phyloP scores from a whole-genome alignment of 1,284 basidiomycete genomes.

The Ganoderma meredithae region DNA sequence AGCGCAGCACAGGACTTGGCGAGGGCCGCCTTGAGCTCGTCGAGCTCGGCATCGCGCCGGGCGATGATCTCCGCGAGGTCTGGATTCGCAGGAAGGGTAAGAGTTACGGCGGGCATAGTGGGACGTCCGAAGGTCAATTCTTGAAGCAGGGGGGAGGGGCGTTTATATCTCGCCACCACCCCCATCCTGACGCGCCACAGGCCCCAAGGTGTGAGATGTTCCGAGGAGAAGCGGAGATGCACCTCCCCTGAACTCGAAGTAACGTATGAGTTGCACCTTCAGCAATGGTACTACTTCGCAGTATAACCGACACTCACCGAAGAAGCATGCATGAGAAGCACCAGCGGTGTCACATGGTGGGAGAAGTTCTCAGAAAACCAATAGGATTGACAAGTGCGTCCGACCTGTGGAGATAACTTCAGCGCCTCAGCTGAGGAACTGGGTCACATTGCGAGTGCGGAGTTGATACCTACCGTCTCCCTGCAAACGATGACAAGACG shows the following conservation, averaged over 20 bases:
- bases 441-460: not conserved
- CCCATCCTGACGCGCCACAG: not conserved
- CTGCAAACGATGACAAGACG: not conserved
- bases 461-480: not conserved
- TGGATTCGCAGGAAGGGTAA: not conserved
- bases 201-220: not conserved
- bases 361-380: not conserved
- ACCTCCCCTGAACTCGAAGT: constrained; percentile 16
- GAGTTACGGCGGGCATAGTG: not conserved
- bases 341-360: not conserved
- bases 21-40: constrained; percentile 3
- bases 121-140: not conserved
- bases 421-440: not conserved
- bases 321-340: not conserved
- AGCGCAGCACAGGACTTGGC: not conserved
- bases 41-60: not conserved
- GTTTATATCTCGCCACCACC: not conserved
- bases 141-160: not conserved
- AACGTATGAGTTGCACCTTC: not conserved
- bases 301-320: constrained; percentile 22
- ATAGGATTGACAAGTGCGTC: not conserved
- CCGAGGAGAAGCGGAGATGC: not conserved
- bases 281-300: constrained; percentile 22
- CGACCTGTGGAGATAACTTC: not conserved
- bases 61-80: not conserved